These are phyloP conservation scores for Kurtzmaniella cleridarum DNA, from an alignment of 805 yeast genomes.

Conservation along the genomic window DNA sequence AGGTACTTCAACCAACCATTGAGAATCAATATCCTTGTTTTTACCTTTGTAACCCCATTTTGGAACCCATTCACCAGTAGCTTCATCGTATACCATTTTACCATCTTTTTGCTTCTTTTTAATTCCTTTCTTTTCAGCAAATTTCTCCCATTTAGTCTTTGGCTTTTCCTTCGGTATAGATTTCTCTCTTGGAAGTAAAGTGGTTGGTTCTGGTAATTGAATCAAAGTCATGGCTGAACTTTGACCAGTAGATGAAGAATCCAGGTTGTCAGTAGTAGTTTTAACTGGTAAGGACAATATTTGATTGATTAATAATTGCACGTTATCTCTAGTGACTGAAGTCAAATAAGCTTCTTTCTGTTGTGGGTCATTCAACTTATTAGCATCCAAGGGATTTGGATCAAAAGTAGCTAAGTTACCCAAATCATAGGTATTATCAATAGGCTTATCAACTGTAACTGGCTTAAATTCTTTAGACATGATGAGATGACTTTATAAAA, in stretches of 20 bases:
- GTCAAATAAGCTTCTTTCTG: constrained; percentile 61
- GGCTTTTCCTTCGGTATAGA: constrained; percentile 90
- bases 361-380: constrained; percentile 47
- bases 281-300: constrained; percentile 83
- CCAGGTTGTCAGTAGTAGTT: constrained; percentile 72
- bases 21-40: constrained; percentile 80
- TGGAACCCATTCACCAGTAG: constrained; percentile 89
- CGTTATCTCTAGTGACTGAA: constrained; percentile 79
- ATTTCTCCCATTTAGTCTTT: constrained; percentile 93
- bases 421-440: constrained; percentile 83
- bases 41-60: constrained; percentile 97
- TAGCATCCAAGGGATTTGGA: constrained; percentile 73
- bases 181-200: constrained; percentile 89
- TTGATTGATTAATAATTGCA: constrained; percentile 87
- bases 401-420: constrained; percentile 91
- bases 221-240: constrained; percentile 77
- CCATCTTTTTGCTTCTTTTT: constrained; percentile 85
- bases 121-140: constrained; percentile 95
- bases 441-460: constrained; percentile 84
- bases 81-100: constrained; percentile 86
- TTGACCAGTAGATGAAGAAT: constrained; percentile 52
- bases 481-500: no score
- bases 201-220: constrained; percentile 76
- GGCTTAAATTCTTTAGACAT: constrained; percentile 43
- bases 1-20: constrained; percentile 95